These are phyloP conservation scores for Oxyria digyna DNA, from an alignment of 148 eudicot species.

Conservation along the genomic window DNA sequence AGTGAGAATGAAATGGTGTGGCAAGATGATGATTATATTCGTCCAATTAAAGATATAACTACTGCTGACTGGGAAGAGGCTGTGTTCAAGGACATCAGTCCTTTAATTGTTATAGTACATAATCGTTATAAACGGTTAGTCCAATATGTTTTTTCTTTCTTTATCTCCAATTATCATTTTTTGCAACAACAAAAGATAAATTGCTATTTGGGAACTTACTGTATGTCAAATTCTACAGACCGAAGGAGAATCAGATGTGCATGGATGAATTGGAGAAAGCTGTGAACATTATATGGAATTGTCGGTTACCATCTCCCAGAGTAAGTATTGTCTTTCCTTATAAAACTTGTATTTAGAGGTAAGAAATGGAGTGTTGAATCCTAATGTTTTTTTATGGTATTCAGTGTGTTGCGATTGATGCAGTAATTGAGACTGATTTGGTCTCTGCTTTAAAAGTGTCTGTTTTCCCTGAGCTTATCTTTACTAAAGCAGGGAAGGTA, in stretches of 20 bases:
- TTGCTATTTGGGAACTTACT: too few relatives aligned
- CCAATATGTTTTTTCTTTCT: neutral
- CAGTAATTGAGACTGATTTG: slow-evolving; percentile 62
- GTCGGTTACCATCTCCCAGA: slow-evolving; percentile 93
- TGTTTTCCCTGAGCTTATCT: slow-evolving; percentile 71
- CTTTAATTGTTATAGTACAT: slow-evolving; percentile 74
- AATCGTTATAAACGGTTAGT: slow-evolving; percentile 87
- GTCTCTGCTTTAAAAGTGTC: slow-evolving; percentile 74
- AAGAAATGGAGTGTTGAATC: neutral
- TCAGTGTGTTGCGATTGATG: slow-evolving; percentile 96
- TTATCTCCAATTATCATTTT: neutral
- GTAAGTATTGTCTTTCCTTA: slow-evolving; percentile 28
- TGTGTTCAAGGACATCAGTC: slow-evolving; percentile 85
- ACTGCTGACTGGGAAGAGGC: slow-evolving; percentile 84
- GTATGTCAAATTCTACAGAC: slow-evolving; percentile 30
- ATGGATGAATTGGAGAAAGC: slow-evolving; percentile 88
- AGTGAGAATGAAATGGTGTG: slow-evolving; percentile 76
- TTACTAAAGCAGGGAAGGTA: slow-evolving; percentile 87
- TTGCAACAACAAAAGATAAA: too few relatives aligned
- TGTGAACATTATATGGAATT: slow-evolving; percentile 87
- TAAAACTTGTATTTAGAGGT: neutral
- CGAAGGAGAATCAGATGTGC: slow-evolving; percentile 73
- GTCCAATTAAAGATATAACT: slow-evolving; percentile 75
- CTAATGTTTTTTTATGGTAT: slow-evolving; percentile 2
- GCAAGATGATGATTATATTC: slow-evolving; percentile 92